Evolutionary conservation across 495 filamentous ascomycete genomes (phyloP).

Genomic region (Bombardia bombarda): DNA sequence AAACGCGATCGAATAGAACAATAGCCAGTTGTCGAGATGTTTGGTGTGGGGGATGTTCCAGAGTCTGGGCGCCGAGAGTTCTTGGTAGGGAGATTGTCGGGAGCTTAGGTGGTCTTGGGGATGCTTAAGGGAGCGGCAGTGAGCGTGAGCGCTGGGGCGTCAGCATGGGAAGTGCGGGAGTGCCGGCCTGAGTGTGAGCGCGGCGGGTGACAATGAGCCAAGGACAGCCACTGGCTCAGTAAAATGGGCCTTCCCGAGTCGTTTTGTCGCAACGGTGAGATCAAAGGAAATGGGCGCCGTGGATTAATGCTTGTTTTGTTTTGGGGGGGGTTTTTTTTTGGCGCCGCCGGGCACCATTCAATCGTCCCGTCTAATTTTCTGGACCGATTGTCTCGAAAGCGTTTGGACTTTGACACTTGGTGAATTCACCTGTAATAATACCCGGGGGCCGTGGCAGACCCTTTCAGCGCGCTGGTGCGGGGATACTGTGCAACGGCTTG

Average conservation of each 20-base stretch:
- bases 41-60: conserved; percentile 19
- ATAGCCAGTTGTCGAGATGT: conserved; percentile 11
- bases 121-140: too few relatives aligned
- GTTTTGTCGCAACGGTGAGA: background rate
- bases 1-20: conserved; percentile 6
- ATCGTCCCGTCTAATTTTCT: conserved; percentile 3
- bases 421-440: too few relatives aligned
- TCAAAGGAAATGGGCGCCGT: background rate
- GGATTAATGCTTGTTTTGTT: background rate
- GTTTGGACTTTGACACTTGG: conserved; percentile 25
- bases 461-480: too few relatives aligned
- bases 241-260: background rate
- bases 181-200: too few relatives aligned
- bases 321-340: background rate
- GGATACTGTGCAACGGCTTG: too few relatives aligned
- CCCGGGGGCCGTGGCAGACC: too few relatives aligned
- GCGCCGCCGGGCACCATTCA: background rate
- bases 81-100: conserved; percentile 9
- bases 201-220: too few relatives aligned
- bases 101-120: conserved; percentile 5
- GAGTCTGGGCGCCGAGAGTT: conserved; percentile 31
- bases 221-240: background rate
- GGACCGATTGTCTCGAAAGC: conserved; percentile 18
- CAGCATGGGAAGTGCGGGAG: too few relatives aligned
- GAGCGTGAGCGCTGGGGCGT: too few relatives aligned